A percentile compares a stretch with the other conserved stretches of the same genome.
These are phyloP conservation scores for Paecilomyces sp. DNA, from an alignment of 2,329 filamentous ascomycete genomes.

Conservation along the genomic window DNA sequence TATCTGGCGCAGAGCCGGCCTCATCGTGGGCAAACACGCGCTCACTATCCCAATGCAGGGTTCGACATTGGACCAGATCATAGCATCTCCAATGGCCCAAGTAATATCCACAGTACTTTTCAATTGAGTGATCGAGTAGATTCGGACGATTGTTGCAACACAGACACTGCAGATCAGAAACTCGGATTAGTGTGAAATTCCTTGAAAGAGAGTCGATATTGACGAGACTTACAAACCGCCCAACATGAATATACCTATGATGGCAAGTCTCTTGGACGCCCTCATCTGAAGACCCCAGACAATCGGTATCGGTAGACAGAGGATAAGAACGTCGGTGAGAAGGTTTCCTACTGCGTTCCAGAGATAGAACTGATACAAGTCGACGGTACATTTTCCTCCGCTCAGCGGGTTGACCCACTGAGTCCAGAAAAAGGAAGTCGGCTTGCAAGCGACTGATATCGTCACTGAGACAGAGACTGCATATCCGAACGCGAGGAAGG, in stretches of 20 bases:
- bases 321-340: constrained; percentile 22
- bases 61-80: constrained; percentile 28
- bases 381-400: constrained; percentile 19
- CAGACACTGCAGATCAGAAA: constrained; percentile 18
- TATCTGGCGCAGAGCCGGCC: constrained; percentile 27
- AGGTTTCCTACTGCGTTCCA: constrained; percentile 20
- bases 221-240: constrained; percentile 21
- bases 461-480: constrained; percentile 12
- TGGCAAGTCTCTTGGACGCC: constrained; percentile 17
- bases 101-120: constrained; percentile 33
- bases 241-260: constrained; percentile 22
- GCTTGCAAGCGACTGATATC: neutral
- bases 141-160: constrained; percentile 37
- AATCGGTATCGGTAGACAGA: constrained; percentile 23
- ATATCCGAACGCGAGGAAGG: constrained; percentile 18
- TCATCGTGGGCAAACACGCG: constrained; percentile 28
- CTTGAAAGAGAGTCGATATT: neutral
- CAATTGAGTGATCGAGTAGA: constrained; percentile 34
- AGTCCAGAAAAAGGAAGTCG: neutral
- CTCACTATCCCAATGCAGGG: constrained; percentile 29
- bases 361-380: constrained; percentile 14
- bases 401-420: constrained; percentile 2
- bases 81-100: constrained; percentile 21
- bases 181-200: neutral
- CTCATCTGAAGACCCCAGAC: constrained; percentile 21